Percentiles rank a stretch among this genome's conserved stretches.
Conservation (phyloP, 176 grass and related monocot genomes). For the Ensete ventricosum region DNA sequence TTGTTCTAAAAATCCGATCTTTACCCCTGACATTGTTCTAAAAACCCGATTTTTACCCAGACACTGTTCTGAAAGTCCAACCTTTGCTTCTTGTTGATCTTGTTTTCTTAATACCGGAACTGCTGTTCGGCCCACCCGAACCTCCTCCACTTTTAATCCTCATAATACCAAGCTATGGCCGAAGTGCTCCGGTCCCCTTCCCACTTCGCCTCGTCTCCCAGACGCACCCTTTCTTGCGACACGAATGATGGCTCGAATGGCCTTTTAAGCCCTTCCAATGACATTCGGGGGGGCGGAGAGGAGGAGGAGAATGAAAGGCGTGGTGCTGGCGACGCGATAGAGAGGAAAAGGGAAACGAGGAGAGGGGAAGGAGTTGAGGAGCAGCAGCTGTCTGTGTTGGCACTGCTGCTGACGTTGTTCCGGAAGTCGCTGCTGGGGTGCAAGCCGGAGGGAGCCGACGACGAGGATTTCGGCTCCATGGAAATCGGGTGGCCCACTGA, state of each 20-base stretch:
- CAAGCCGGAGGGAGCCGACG: slow-evolving; percentile 27
- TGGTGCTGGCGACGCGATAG: not conserved
- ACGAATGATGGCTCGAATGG: slow-evolving; percentile 33
- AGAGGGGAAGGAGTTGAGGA: not conserved
- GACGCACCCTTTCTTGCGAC: slow-evolving; percentile 5
- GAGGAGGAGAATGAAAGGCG: slow-evolving; percentile 3
- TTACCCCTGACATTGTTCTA: slow-evolving; percentile 3
- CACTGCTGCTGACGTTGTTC: slow-evolving; percentile 57
- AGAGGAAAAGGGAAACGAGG: slow-evolving; percentile 21
- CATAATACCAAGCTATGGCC: slow-evolving; percentile 23
- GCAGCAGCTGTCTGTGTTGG: slow-evolving; percentile 70
- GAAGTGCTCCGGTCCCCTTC: slow-evolving; percentile 45
- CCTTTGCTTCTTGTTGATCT: not conserved
- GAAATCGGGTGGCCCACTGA: slow-evolving; percentile 90
- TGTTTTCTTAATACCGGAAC: slow-evolving; percentile 11
- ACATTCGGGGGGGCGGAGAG: slow-evolving; percentile 28
- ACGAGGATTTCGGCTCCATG: slow-evolving; percentile 38
- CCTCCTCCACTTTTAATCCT: slow-evolving; percentile 3
- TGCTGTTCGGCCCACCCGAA: slow-evolving; percentile 29
- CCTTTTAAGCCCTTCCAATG: slow-evolving; percentile 32
- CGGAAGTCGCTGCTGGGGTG: slow-evolving; percentile 73
- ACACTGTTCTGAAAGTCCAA: not conserved
- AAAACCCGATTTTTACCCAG: not conserved
- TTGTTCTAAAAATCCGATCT: slow-evolving; percentile 7
- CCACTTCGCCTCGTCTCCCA: slow-evolving; percentile 18